Evolutionary conservation across 2,329 filamentous ascomycete genomes (phyloP), one percentile per base, ranked within the genome.

Genomic region (Shiraia sp.): DNA sequence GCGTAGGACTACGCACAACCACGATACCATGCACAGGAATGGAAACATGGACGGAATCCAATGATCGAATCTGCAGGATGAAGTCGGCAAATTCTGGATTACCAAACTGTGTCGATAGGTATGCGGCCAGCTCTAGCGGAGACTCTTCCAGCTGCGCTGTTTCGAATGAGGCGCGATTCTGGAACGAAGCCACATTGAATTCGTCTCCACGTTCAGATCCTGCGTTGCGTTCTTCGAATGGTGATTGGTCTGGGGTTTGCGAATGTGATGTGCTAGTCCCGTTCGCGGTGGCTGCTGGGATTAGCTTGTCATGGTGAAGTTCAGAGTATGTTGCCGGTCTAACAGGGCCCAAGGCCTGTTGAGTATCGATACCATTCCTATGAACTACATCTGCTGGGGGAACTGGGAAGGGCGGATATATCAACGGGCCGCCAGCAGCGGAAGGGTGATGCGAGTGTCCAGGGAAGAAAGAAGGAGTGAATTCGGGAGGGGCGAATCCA

Each of bases 51-150:
- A 58, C 35, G 15, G 49, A 53, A 14, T 61, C 55, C 10, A 55
- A 54, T 10, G 59, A 61, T 17, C 59, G 61, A 29, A 72, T 46
- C 36, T 70, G 63, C 8, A 72, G 53, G 19, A 68, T 45, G 36
- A 59, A 65, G 32, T 72, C 69, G 23, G 67, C 63, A 35, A 67
- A 68, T 16, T 68, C 61, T 10, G 57, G 60, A 29, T 63, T 66
- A 15, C 59, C 64, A 35, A 70, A 68, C 23, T 66, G 59, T 3
- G 59, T 49, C 8, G 54, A 59, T 6, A 71, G 35, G 32, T 69
- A 70, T 3, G 55, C 50, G 4, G 57, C 61, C n/a, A 68, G 55
- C 35, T 63, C 63, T 17, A 64, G 61, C 2, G 57, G 49, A 3
- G 55, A 55, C 16, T 63, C 52, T 12, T 57, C 54, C n/a, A 59